A percentile compares a stretch with the other conserved stretches of the same genome.
phyloP scores from a whole-genome alignment of 805 yeast genomes.

The Metschnikowia aberdeeniae region DNA sequence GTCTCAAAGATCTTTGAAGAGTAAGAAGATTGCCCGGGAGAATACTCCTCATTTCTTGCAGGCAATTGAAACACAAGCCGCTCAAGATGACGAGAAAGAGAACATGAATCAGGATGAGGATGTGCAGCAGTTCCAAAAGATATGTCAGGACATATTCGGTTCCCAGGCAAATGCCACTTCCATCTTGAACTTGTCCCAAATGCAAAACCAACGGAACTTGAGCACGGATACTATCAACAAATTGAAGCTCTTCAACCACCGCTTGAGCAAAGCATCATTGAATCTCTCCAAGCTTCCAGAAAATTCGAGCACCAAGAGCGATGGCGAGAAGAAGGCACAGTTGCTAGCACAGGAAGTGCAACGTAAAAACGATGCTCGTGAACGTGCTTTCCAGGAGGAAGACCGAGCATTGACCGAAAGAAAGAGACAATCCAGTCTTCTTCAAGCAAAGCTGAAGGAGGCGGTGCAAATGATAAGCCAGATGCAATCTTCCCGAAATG shows the following conservation, averaged over 20 bases:
- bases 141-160: constrained; percentile 31
- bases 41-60: constrained; percentile 17
- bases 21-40: constrained; percentile 13
- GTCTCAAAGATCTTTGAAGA: constrained; percentile 10
- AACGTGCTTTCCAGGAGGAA: constrained; percentile 6
- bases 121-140: constrained; percentile 26
- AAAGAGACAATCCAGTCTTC: constrained; percentile 20
- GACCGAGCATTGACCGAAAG: constrained; percentile 13
- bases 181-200: constrained; percentile 6
- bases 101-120: constrained; percentile 19
- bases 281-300: constrained; percentile 6
- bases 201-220: constrained; percentile 4
- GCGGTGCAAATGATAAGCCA: constrained; percentile 24
- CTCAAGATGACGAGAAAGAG: constrained; percentile 16
- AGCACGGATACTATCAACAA: constrained; percentile 12
- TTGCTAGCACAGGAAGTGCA: constrained; percentile 18
- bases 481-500: constrained; percentile 12
- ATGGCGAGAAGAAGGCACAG: constrained; percentile 18
- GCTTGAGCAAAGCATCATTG: constrained; percentile 13
- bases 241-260: constrained; percentile 9
- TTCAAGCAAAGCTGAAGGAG: constrained; percentile 26
- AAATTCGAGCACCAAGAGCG: background rate
- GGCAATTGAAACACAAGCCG: constrained; percentile 11
- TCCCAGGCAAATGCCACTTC: constrained; percentile 15
- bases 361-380: constrained; percentile 16